Evolutionary conservation across 345 rosid species (phyloP).

Genomic region (Salix arbutifolia): DNA sequence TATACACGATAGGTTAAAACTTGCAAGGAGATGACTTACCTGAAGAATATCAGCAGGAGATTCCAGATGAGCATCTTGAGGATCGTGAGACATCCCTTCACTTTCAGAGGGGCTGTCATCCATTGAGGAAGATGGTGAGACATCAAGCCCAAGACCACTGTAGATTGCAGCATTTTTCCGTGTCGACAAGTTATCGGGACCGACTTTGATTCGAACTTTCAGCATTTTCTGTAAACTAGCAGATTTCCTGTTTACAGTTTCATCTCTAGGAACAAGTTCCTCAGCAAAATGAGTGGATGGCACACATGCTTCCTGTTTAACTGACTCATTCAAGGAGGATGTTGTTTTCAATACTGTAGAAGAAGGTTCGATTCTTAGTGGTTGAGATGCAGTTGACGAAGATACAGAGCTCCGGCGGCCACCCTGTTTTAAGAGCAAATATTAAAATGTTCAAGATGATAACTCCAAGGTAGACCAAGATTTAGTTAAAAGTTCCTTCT

Average conservation of each 20-base stretch:
- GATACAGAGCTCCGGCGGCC: slow-evolving; percentile 34
- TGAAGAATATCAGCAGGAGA: slow-evolving; percentile 65
- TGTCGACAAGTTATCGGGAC: slow-evolving; percentile 69
- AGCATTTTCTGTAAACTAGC: slow-evolving; percentile 48
- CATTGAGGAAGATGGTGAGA: slow-evolving; percentile 66
- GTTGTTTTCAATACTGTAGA: slow-evolving; percentile 36
- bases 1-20: slow-evolving; percentile 22
- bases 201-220: slow-evolving; percentile 73
- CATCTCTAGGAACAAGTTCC: slow-evolving; percentile 35
- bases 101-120: slow-evolving; percentile 68
- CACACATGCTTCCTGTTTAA: slow-evolving; percentile 36
- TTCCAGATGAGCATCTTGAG: slow-evolving; percentile 41
- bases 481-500: slow-evolving; percentile 10
- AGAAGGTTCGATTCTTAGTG: slow-evolving; percentile 43
- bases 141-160: slow-evolving; percentile 72
- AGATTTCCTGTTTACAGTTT: slow-evolving; percentile 34
- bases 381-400: slow-evolving; percentile 38
- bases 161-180: slow-evolving; percentile 58
- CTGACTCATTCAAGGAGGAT: slow-evolving; percentile 30
- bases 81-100: slow-evolving; percentile 51
- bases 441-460: slow-evolving; percentile 12
- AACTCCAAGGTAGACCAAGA: slow-evolving; percentile 17
- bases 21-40: slow-evolving; percentile 42
- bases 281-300: slow-evolving; percentile 33
- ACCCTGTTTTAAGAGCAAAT: slow-evolving; percentile 42